Conservation (phyloP, 345 rosid species). For the Carallia brachiata region DNA sequence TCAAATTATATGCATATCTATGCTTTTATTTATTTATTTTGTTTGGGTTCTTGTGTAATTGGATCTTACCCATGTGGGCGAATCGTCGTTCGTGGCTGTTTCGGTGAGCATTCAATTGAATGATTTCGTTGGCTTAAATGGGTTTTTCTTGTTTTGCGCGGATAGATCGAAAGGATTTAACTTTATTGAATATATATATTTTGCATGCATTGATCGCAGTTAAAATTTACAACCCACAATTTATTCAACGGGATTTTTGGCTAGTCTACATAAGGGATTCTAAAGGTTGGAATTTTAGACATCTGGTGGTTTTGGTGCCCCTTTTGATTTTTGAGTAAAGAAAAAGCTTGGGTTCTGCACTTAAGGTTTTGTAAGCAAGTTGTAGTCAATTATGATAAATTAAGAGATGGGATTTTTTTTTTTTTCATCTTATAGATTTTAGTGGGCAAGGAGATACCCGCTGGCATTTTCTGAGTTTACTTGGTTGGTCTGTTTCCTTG, state of each 20-base stretch:
- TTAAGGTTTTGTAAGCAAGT: neutral
- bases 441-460: neutral
- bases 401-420: neutral
- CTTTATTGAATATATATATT: neutral
- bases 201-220: neutral
- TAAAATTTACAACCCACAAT: neutral
- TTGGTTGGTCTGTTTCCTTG: slow-evolving; percentile 1
- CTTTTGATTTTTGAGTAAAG: neutral
- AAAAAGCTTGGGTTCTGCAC: neutral
- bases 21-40: too few relatives aligned
- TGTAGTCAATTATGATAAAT: neutral
- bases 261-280: neutral
- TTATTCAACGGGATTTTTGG: neutral
- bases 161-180: slow-evolving; percentile 21
- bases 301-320: neutral
- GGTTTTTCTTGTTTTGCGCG: neutral
- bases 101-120: neutral
- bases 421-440: neutral
- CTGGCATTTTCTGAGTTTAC: neutral
- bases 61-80: neutral
- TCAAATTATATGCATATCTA: too few relatives aligned
- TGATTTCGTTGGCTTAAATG: slow-evolving; percentile 7
- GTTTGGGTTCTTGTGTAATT: too few relatives aligned
- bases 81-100: slow-evolving; percentile 1
- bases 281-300: neutral